A percentile compares a stretch with the other conserved stretches of the same genome.
Conservation (phyloP, 2,329 filamentous ascomycete genomes). For the Achaetomium macrosporum region DNA sequence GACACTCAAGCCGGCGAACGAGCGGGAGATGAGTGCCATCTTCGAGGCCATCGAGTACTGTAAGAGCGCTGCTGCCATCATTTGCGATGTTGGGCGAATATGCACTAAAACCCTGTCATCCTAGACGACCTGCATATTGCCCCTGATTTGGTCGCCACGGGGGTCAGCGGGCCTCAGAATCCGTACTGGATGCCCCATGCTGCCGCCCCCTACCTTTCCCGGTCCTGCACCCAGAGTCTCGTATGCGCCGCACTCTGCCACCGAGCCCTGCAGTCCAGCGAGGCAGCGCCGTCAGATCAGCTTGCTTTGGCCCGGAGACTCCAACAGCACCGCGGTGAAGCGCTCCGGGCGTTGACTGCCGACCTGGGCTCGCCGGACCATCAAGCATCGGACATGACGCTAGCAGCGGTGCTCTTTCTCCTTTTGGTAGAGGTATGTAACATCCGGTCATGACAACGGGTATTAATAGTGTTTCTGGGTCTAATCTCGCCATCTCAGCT, state of each 20-base stretch:
- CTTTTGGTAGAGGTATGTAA: slow-evolving; percentile 2
- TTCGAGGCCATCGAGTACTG: slow-evolving; percentile 8
- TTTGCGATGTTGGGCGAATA: no score
- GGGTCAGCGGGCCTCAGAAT: not conserved
- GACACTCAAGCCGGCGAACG: not conserved
- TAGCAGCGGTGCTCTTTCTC: not conserved
- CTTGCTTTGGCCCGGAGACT: not conserved
- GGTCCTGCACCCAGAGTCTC: not conserved
- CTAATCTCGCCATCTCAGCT: not conserved
- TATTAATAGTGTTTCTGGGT: no score
- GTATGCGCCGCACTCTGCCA: slow-evolving; percentile 4
- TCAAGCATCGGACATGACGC: not conserved
- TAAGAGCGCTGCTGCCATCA: not conserved
- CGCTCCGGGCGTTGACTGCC: not conserved
- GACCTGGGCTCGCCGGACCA: not conserved
- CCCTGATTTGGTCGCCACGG: slow-evolving; percentile 1
- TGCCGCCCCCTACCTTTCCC: not conserved
- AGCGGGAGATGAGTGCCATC: not conserved
- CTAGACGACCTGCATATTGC: slow-evolving; percentile 4
- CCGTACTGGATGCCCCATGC: slow-evolving; percentile 3
- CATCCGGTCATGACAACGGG: no score
- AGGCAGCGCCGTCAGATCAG: not conserved
- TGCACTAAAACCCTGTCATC: not conserved
- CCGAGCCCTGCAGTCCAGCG: not conserved
- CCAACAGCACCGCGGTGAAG: slow-evolving; percentile 1